phyloP scores from a whole-genome alignment of 805 yeast genomes.

The Yamadazyma paraphyllophila region DNA sequence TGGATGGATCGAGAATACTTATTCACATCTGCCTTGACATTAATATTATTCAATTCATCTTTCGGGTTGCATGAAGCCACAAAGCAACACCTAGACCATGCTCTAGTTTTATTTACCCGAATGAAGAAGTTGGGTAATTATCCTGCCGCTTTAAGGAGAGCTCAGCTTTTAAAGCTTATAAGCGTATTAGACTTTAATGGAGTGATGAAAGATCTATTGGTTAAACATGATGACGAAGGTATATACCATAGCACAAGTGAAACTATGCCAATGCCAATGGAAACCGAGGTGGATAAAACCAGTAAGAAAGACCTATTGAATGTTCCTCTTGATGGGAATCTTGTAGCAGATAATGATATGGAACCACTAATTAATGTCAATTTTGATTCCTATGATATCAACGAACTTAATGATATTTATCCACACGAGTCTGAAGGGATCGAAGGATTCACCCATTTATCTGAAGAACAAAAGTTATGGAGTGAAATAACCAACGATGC shows the following conservation, averaged over 20 bases:
- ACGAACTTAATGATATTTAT: conserved; percentile 28
- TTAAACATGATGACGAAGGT: conserved; percentile 54
- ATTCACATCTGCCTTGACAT: conserved; percentile 72
- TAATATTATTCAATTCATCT: conserved; percentile 71
- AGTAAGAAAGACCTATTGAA: neutral
- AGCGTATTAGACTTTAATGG: conserved; percentile 68
- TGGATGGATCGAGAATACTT: conserved; percentile 85
- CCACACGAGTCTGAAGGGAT: conserved; percentile 40
- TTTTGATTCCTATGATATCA: conserved; percentile 14
- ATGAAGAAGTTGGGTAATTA: conserved; percentile 78
- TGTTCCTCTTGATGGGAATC: neutral
- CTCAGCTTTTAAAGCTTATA: conserved; percentile 64
- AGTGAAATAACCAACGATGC: conserved; percentile 76
- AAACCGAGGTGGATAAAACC: neutral
- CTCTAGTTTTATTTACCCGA: conserved; percentile 63
- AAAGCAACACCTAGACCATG: conserved; percentile 67
- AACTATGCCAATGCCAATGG: neutral
- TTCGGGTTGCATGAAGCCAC: conserved; percentile 83
- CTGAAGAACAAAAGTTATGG: conserved; percentile 60
- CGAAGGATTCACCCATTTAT: conserved; percentile 41
- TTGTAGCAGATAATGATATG: conserved; percentile 1
- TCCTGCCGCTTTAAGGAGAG: conserved; percentile 74
- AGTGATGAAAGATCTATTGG: conserved; percentile 54
- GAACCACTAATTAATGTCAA: conserved; percentile 13
- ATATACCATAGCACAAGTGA: conserved; percentile 7